Evolutionary conservation across 2,329 filamentous ascomycete genomes (phyloP), one percentile per base, ranked within the genome.

Genomic region (Biscogniauxia sp.): DNA sequence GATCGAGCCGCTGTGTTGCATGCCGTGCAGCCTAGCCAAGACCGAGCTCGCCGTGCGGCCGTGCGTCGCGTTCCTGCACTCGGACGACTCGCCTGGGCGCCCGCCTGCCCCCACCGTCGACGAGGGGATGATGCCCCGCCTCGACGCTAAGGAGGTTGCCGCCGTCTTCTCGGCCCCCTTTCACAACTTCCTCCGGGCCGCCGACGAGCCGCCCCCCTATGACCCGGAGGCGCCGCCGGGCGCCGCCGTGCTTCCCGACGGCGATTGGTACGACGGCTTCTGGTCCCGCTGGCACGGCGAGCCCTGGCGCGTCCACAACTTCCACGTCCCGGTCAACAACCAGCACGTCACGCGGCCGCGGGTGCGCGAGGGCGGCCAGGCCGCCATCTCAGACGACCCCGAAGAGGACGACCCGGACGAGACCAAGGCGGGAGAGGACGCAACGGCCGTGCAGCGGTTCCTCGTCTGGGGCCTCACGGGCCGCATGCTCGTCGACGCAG

Each of bases 401-500:
- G 37, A 45, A n/a, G 61, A 54, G 20, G 52, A 54, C 4, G 52
- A n/a, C n/a, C n/a, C n/a, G n/a, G n/a, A 54, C 25, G 53, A 64
- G 9, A n/a, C 37, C 26, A 60, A 61, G 20, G 69, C 68, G 41
- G 65, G 73, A 62, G 67, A 84, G 60, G 79, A 79, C 78, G 53
- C 72, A 3, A 79, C 79, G 2, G 70, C 74, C 9, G 66, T 82
- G 52, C 78, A 78, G 51, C 81, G 90, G 45, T 97, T 95, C 76
- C 88, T 90, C 67, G 93, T 98, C 4, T 97, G 93, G 84, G 94
- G 94, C 17, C 94, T 98, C 92, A 98, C 94, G 57, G 94, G 92
- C 2, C 82, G 92, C 56, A 94, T 98, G 58, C 75, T 97, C 58
- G 91, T 97, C 5, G 94, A 98, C 76, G 89, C 90, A 4, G 93